Evolutionary conservation across 176 grass and related monocot genomes (phyloP).

Genomic region (Avena sativa): DNA sequence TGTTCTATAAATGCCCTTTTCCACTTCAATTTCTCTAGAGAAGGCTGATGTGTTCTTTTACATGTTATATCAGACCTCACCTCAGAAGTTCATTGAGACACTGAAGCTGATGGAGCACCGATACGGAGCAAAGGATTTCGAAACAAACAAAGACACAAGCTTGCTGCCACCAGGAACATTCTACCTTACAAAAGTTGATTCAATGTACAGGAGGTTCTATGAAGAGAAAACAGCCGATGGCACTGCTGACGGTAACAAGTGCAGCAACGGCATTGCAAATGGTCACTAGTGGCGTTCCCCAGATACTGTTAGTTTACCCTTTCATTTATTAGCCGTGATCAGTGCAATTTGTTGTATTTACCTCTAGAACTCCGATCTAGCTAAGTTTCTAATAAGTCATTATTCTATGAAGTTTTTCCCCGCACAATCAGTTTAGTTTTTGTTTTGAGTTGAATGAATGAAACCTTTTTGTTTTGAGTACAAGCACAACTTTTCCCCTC

Average conservation of each 20-base stretch:
- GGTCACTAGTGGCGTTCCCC: slow-evolving; percentile 15
- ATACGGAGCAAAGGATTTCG: slow-evolving; percentile 83
- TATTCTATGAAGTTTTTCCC: slow-evolving; percentile 7
- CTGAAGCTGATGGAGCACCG: slow-evolving; percentile 83
- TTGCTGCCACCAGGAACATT: slow-evolving; percentile 74
- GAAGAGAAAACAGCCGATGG: slow-evolving; percentile 43
- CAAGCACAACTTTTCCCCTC: neutral
- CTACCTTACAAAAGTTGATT: slow-evolving; percentile 83
- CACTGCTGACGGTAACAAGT: slow-evolving; percentile 1
- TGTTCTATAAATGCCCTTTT: neutral
- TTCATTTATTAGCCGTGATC: neutral
- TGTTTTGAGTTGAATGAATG: slow-evolving; percentile 17
- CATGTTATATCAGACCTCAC: slow-evolving; percentile 49
- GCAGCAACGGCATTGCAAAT: slow-evolving; percentile 45
- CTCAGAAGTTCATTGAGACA: slow-evolving; percentile 74
- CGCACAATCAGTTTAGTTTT: slow-evolving; percentile 1
- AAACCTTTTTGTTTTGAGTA: neutral
- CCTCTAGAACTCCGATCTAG: neutral
- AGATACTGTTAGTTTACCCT: neutral
- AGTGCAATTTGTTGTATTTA: slow-evolving; percentile 41
- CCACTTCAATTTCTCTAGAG: neutral
- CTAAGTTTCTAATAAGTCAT: neutral
- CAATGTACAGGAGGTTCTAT: slow-evolving; percentile 83
- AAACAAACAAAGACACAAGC: slow-evolving; percentile 66
- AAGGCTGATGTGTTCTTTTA: slow-evolving; percentile 16